Evolutionary conservation across 1,284 basidiomycete species (phyloP).

Genomic region (Sanghuangporus sanghuang): DNA sequence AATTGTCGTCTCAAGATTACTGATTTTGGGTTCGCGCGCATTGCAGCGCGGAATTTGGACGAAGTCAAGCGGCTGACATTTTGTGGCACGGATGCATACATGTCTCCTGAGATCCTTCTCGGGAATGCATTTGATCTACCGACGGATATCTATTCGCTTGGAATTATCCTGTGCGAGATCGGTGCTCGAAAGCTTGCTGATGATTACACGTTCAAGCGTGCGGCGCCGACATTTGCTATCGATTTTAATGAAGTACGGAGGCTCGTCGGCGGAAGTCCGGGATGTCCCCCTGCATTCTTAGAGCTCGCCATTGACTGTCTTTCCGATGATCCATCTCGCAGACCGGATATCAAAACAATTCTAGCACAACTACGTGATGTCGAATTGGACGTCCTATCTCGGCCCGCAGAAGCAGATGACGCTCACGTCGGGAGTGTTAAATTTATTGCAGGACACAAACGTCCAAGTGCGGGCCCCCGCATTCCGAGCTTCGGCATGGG

Average conservation of each 20-base stretch:
- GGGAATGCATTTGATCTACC: conserved; percentile 90
- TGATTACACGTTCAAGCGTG: conserved; percentile 73
- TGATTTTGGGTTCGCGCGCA: conserved; percentile 93
- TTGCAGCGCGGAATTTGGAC: conserved; percentile 87
- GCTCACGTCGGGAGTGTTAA: conserved; percentile 84
- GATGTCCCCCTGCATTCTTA: conserved; percentile 78
- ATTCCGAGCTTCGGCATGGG: conserved; percentile 85
- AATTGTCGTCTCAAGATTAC: conserved; percentile 95
- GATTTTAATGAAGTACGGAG: conserved; percentile 71
- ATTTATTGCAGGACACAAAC: conserved; percentile 62
- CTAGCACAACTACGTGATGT: conserved; percentile 72
- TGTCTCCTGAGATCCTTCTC: conserved; percentile 91
- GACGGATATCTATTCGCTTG: conserved; percentile 92
- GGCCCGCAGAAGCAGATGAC: conserved; percentile 58
- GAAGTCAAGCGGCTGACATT: conserved; percentile 91
- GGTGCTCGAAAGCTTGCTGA: conserved; percentile 82
- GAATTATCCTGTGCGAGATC: conserved; percentile 94
- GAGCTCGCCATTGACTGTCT: conserved; percentile 79
- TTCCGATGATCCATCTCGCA: conserved; percentile 54
- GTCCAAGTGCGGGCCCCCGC: conserved; percentile 55
- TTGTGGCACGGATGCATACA: conserved; percentile 93
- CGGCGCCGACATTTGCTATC: conserved; percentile 74
- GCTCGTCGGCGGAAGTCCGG: conserved; percentile 52
- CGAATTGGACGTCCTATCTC: conserved; percentile 74
- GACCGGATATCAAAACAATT: conserved; percentile 78